phyloP scores from a whole-genome alignment of 1,284 basidiomycete species.

The Tetrapyrgos nigripes region DNA sequence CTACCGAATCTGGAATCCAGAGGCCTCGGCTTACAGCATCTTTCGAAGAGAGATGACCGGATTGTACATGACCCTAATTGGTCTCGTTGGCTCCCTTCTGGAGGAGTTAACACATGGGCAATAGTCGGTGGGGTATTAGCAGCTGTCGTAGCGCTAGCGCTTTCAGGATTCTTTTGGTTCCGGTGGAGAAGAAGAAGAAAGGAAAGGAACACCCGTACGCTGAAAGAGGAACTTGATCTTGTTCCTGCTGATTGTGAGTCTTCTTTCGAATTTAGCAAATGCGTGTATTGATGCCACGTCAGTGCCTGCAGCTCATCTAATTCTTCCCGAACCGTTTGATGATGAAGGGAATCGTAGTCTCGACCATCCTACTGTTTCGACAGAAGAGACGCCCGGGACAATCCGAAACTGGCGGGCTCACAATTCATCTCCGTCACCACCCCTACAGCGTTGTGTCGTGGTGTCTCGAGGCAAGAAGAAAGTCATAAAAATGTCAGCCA shows the following conservation, averaged over 20 bases:
- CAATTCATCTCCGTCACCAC: background rate
- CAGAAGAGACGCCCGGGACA: background rate
- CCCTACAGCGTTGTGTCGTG: background rate
- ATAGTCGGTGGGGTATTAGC: background rate
- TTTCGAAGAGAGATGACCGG: too few relatives aligned
- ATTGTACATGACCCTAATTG: too few relatives aligned
- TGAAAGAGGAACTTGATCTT: background rate
- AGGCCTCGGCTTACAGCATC: too few relatives aligned
- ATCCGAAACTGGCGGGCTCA: background rate
- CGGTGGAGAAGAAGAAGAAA: background rate
- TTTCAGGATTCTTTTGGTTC: background rate
- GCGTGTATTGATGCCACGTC: background rate
- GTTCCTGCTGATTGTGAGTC: background rate
- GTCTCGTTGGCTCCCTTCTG: too few relatives aligned
- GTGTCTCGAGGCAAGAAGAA: background rate
- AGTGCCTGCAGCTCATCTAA: background rate
- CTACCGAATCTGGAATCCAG: too few relatives aligned
- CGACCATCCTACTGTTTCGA: background rate
- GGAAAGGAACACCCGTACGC: background rate
- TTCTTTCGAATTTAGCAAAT: background rate
- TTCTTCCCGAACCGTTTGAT: background rate
- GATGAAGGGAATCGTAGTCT: too few relatives aligned
- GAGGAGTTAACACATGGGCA: background rate
- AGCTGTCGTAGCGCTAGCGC: background rate
- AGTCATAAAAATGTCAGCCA: too few relatives aligned